Evolutionary conservation across 2,329 filamentous ascomycete species (phyloP), one percentile per base, ranked within the genome.

Genomic region (Colletotrichum tabaci): DNA sequence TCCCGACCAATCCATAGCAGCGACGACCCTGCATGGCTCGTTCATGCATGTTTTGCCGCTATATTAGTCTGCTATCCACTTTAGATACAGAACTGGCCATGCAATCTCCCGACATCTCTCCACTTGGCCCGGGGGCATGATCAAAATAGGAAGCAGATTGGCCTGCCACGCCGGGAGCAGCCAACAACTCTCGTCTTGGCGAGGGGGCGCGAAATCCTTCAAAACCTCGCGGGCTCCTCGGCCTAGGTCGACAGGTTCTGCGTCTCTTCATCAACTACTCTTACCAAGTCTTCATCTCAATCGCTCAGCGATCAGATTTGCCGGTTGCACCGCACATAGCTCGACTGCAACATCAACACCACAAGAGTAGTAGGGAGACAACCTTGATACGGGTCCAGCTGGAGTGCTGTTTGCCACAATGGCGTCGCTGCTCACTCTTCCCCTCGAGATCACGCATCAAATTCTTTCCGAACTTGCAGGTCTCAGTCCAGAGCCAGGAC

Each of bases 391-490:
- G 26, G 38, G 23, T 9, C 30, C 3, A n/a, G 9, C 3, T 16
- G 2, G n/a, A 13, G 42, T 16, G 16, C 21, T 35, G n/a, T n/a
- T n/a, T 21, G 26, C 16, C 7, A 42, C n/a, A 10, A 69, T 67
- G 67, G 50, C 56, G 13, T 61, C 63, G 4, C 40, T 71, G 18
- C 63, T 61, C 12, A 53, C 44, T n/a, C 67, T 71, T 7, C 67
- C 67, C 10, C 44, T 42, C n/a, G 67, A 71, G 63, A 47, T 71
- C 26, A 56, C 66, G 30, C 21, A 71, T 23, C 38, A 67, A 15
- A 62, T 71, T 49, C 35, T 71, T 9, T 47, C 55, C 40, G 38
- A 38, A 18, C 21, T 66, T 8, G 12, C 26, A 4, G 46, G 46
- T 13, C 30, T 21, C 13, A 18, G 42, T 13, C 62, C 62, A 23